Percentiles rank a stretch among this genome's conserved stretches.
Evolutionary conservation across 371 early-diverging fungal genomes (phyloP).

Genomic region (Mycotypha africana): DNA sequence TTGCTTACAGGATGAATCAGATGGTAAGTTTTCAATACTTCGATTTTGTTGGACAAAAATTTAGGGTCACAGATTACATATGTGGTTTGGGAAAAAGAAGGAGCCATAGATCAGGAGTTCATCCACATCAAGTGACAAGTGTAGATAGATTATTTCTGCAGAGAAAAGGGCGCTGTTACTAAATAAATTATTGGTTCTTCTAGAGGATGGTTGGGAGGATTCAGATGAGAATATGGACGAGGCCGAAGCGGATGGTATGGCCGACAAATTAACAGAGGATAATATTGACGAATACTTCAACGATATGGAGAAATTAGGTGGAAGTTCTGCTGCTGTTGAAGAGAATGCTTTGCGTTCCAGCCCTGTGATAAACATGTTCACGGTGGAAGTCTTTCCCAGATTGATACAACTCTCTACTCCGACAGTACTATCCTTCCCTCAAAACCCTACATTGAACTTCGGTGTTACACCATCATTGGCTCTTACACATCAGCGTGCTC

Average conservation of each 20-base stretch:
- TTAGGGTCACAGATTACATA: too few relatives aligned
- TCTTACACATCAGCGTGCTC: slow-evolving; percentile 62
- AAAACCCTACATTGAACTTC: slow-evolving; percentile 12
- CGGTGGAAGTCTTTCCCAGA: slow-evolving; percentile 42
- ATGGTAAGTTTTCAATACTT: slow-evolving; percentile 18
- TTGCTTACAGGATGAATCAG: slow-evolving; percentile 59
- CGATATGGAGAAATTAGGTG: slow-evolving; percentile 17
- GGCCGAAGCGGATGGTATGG: slow-evolving; percentile 33
- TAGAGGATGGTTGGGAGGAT: slow-evolving; percentile 51
- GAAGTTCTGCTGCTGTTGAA: slow-evolving; percentile 17
- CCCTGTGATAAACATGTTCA: slow-evolving; percentile 45
- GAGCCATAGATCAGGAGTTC: too few relatives aligned
- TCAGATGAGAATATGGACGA: slow-evolving; percentile 50
- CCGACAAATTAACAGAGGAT: slow-evolving; percentile 39
- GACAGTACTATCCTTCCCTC: slow-evolving; percentile 47
- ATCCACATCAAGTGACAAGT: too few relatives aligned
- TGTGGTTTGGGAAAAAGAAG: too few relatives aligned
- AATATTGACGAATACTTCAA: slow-evolving; percentile 41
- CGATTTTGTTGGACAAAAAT: too few relatives aligned
- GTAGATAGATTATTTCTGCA: too few relatives aligned
- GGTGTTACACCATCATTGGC: slow-evolving; percentile 43
- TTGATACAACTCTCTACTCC: slow-evolving; percentile 50
- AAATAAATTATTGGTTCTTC: background rate
- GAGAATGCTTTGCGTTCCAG: slow-evolving; percentile 22
- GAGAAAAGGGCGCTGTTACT: too few relatives aligned